Evolutionary conservation across 1,139 yeast species (phyloP).

Genomic region (Kodamaea ohmeri): DNA sequence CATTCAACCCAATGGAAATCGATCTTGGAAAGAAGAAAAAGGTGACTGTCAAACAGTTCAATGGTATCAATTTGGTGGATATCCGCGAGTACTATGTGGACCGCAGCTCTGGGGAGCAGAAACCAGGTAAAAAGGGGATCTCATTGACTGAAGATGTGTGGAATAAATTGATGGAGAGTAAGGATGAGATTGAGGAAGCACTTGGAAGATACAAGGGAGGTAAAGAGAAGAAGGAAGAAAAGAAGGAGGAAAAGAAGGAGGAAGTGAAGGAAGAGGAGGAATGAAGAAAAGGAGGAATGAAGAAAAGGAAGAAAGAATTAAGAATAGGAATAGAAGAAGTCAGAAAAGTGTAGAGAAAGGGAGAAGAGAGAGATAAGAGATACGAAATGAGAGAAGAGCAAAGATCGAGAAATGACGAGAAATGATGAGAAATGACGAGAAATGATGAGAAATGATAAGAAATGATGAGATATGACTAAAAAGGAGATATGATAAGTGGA

Average conservation of each 20-base stretch:
- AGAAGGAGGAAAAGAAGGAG: constrained; percentile 1
- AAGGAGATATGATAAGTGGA: no score
- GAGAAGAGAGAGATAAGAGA: constrained; percentile 1
- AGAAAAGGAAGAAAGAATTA: neutral
- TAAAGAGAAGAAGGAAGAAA: constrained; percentile 1
- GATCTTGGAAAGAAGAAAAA: constrained; percentile 62
- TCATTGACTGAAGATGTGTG: constrained; percentile 73
- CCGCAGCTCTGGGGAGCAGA: constrained; percentile 54
- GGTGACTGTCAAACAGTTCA: constrained; percentile 69
- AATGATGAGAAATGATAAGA: no score
- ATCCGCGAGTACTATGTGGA: constrained; percentile 78
- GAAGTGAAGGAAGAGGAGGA: neutral
- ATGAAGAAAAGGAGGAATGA: neutral
- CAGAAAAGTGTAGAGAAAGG: neutral
- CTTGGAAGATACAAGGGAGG: constrained; percentile 36
- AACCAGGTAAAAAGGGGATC: constrained; percentile 85
- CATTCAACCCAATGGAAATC: constrained; percentile 19
- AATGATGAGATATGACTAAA: no score
- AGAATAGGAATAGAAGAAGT: constrained; percentile 1
- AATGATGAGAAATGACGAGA: no score
- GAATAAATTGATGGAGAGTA: constrained; percentile 50
- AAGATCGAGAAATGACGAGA: neutral
- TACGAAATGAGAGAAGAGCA: neutral
- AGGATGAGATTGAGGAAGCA: constrained; percentile 61
- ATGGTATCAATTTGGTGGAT: constrained; percentile 64